Conservation (phyloP, 2,329 filamentous ascomycete genomes). For the Botrytis squamosa region DNA sequence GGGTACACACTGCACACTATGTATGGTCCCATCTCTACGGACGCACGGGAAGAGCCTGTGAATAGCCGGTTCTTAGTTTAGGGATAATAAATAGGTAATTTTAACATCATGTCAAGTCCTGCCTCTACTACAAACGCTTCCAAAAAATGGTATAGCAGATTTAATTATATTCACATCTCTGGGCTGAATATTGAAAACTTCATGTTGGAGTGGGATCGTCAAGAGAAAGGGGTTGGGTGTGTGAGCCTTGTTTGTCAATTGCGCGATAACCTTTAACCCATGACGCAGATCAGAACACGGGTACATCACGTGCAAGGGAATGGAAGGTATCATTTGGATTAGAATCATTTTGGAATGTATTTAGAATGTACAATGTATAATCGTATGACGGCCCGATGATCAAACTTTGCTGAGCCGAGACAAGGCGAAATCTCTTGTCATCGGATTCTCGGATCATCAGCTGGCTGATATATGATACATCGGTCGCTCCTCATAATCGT, state of each 20-base stretch:
- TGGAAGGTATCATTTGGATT: background rate
- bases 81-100: background rate
- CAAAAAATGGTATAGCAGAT: too few species aligned
- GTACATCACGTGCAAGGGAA: background rate
- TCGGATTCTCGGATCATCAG: background rate
- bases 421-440: background rate
- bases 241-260: background rate
- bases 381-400: background rate
- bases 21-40: background rate
- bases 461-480: background rate
- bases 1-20: background rate
- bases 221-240: background rate
- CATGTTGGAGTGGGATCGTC: background rate
- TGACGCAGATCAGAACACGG: constrained; percentile 6
- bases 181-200: background rate
- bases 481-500: background rate
- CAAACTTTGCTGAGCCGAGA: background rate
- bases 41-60: background rate
- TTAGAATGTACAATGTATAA: background rate
- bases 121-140: background rate
- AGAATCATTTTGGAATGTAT: background rate
- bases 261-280: constrained; percentile 8
- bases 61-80: background rate
- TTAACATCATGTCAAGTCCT: background rate
- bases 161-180: background rate